Base-by-base conservation (phyloP, 345 rosid species). In the Eucalyptus leucophloia region DNA sequence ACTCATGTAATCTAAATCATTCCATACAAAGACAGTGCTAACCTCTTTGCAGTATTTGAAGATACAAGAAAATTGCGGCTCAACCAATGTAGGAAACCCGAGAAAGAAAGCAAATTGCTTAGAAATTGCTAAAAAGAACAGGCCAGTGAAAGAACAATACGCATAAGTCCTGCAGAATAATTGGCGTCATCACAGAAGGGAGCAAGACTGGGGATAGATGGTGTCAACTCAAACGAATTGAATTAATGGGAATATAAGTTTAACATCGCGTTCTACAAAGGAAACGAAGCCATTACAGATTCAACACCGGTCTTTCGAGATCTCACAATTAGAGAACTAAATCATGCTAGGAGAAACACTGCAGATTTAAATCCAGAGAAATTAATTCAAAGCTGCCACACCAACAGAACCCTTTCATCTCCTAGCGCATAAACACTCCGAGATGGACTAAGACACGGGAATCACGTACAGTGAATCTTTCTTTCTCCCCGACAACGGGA, bases 11-110 rank as follows among this genome's bases (percentile, higher is more conserved):
- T 86, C 42, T n/a, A 45, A 14, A 92, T 56, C 87, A 72, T 51
- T n/a, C 81, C 88, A 21, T 32, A 89, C 3, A 54, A 28, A 21
- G 24, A 65, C 44, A 90, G 49, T 86, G 69, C 86, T 77, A 89
- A 96, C 99, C 97, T 93, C 93, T 98, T 95, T 23, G 99, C 97
- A 77, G 93, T 89, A 89, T 95, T 92, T 86, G 99, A 97, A 44
- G 97, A 92, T 69, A 95, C 91, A 81, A 92, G 92, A 87, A 95
- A 98, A 54, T 94, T 95, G 88, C 97, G 96, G 94, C 99, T 97
- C 88, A 95, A 91, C 98, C 99, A 98, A 92, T 98, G 92, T 94
- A 98, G 32, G 99, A 97, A 89, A 97, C 98, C 99, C 93, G 94
- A 91, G 88, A 94, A 87, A 62, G 50, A 47, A 89, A 16, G 58